These are phyloP conservation scores for Populus nigra DNA, from an alignment of 345 rosid species.

Conservation along the genomic window DNA sequence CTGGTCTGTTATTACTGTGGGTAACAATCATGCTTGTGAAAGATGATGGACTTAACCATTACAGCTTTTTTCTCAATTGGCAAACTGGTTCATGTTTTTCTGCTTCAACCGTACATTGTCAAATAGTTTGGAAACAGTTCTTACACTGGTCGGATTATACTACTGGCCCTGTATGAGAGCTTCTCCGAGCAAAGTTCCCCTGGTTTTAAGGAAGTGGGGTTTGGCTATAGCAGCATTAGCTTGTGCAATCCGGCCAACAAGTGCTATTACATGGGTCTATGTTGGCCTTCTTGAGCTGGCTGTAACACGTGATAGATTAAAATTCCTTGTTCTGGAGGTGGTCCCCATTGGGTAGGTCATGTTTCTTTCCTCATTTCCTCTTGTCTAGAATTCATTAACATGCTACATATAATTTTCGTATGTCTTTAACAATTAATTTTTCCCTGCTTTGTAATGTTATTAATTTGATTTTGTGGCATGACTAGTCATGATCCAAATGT, in stretches of 20 bases:
- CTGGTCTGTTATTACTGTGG: background rate
- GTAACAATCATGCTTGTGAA: constrained; percentile 1
- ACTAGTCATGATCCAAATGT: background rate
- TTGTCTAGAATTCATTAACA: background rate
- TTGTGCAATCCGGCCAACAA: constrained; percentile 88
- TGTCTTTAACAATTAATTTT: background rate
- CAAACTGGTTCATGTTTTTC: constrained; percentile 89
- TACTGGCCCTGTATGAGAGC: constrained; percentile 82
- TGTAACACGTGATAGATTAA: constrained; percentile 45
- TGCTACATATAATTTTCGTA: background rate
- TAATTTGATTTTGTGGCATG: background rate
- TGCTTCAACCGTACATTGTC: constrained; percentile 90
- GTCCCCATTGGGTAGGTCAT: constrained; percentile 73
- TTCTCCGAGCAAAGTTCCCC: constrained; percentile 39
- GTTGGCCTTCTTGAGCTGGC: constrained; percentile 76
- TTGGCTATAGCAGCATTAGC: constrained; percentile 74
- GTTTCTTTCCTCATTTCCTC: background rate
- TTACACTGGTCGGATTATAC: constrained; percentile 74
- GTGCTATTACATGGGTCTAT: constrained; percentile 82
- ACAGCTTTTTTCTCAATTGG: constrained; percentile 74
- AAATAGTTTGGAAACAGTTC: constrained; percentile 87
- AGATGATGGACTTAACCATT: constrained; percentile 45
- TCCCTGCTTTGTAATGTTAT: background rate
- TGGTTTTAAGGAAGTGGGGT: constrained; percentile 62
- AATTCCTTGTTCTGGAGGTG: constrained; percentile 61